Conservation (phyloP, 176 grass and related monocot genomes). For the Poa pratensis region DNA sequence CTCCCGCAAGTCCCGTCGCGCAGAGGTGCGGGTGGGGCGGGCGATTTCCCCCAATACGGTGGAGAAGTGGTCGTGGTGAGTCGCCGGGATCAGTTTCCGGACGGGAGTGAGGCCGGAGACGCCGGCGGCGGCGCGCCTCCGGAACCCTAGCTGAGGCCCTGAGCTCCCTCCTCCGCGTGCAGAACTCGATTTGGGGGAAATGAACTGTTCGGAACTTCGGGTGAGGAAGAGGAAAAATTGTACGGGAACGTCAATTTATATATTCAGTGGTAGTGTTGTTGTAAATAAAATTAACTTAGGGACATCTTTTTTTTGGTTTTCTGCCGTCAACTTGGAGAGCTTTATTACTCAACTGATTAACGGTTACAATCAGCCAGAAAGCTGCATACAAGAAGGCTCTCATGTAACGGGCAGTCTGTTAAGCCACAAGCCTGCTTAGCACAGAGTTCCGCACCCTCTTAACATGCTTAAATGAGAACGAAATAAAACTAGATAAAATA, state of each 20-base stretch:
- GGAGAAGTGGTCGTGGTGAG: background rate
- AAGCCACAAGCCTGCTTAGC: no score
- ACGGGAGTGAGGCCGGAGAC: background rate
- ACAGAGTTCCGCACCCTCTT: no score
- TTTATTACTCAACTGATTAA: no score
- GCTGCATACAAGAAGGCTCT: no score
- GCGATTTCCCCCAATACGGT: background rate
- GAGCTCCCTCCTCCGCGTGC: constrained; percentile 2
- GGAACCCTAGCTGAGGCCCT: constrained; percentile 20
- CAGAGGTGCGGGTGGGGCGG: background rate
- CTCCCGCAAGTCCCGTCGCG: background rate
- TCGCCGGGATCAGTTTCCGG: background rate
- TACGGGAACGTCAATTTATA: background rate
- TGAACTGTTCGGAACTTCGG: background rate
- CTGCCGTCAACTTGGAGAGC: no score
- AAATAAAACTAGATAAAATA: no score
- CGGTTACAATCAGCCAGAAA: no score
- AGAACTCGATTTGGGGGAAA: constrained; percentile 17
- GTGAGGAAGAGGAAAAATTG: background rate
- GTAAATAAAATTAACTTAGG: background rate
- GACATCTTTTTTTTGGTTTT: no score
- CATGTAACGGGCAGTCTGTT: no score
- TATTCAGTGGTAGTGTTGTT: background rate
- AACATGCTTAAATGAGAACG: no score
- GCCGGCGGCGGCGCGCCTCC: background rate